A percentile compares a stretch with the other conserved stretches of the same genome.
Evolutionary conservation across 768 basidiomycete species (phyloP).

Genomic region (Suillus tomentosus): DNA sequence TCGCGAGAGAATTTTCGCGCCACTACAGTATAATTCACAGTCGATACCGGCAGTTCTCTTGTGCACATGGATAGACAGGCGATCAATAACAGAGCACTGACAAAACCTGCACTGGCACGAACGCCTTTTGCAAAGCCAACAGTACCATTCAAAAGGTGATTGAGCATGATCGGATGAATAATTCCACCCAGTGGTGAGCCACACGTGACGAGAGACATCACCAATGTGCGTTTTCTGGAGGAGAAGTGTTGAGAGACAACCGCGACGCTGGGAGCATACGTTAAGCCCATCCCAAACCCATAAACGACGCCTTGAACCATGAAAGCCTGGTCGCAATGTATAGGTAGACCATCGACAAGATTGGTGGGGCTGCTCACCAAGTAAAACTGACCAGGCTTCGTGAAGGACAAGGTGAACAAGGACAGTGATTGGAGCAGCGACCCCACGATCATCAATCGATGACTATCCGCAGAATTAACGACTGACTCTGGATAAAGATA

Average conservation of each 20-base stretch:
- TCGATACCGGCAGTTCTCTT: not conserved
- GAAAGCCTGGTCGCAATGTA: not conserved
- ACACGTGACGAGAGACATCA: not conserved
- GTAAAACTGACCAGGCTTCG: slow-evolving; percentile 36
- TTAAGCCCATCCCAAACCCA: not conserved
- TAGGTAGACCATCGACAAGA: not conserved
- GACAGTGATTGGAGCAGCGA: slow-evolving; percentile 31
- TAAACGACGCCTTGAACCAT: not conserved
- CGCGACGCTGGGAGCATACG: not conserved
- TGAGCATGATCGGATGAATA: not conserved
- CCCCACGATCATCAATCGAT: slow-evolving; percentile 24
- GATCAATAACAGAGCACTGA: not conserved
- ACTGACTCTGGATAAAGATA: not conserved
- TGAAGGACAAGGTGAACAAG: slow-evolving; percentile 40
- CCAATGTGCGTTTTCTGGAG: not conserved
- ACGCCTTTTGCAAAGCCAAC: not conserved
- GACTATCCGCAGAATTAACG: not conserved
- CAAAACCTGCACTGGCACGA: not conserved
- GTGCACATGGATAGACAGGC: not conserved
- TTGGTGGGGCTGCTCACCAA: slow-evolving; percentile 25
- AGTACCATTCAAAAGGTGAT: not conserved
- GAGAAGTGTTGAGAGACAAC: not conserved
- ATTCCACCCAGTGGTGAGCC: not conserved
- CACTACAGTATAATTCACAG: not conserved
- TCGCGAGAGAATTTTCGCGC: not conserved